These are phyloP conservation scores for Xanthoparmelia taractica DNA, from an alignment of 495 filamentous ascomycete genomes.

Conservation along the genomic window DNA sequence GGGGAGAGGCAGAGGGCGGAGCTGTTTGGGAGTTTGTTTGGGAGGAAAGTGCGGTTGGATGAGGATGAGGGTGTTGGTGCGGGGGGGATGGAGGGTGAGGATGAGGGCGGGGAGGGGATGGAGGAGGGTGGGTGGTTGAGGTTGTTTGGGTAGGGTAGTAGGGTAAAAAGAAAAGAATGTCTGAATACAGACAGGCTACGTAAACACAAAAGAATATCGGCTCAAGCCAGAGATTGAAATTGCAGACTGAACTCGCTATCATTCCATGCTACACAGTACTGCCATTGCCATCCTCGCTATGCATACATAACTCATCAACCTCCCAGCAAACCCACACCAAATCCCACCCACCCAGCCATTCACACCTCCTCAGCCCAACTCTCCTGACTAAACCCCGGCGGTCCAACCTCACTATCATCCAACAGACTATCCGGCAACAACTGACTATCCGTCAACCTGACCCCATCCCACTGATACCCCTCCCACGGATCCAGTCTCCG, in stretches of 20 bases:
- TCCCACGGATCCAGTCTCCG: slow-evolving; percentile 10
- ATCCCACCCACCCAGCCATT: slow-evolving; percentile 1
- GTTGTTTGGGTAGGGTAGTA: slow-evolving; percentile 54
- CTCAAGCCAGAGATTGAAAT: no score
- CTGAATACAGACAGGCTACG: no score
- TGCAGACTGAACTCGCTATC: not conserved
- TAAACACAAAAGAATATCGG: no score
- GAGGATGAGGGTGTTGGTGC: slow-evolving; percentile 58
- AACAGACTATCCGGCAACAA: slow-evolving; percentile 49
- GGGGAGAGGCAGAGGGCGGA: slow-evolving; percentile 69
- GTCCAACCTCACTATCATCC: slow-evolving; percentile 38
- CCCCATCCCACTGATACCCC: slow-evolving; percentile 23
- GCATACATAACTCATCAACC: not conserved
- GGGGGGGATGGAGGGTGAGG: slow-evolving; percentile 37
- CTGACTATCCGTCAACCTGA: slow-evolving; percentile 37
- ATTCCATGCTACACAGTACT: not conserved
- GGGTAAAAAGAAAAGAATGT: no score
- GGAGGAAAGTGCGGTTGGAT: slow-evolving; percentile 62
- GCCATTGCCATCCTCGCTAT: not conserved
- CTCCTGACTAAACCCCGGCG: slow-evolving; percentile 38
- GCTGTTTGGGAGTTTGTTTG: slow-evolving; percentile 83
- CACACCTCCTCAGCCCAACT: slow-evolving; percentile 38
- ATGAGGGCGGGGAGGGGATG: slow-evolving; percentile 48
- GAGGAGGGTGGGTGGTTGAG: slow-evolving; percentile 60
- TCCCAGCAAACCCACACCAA: not conserved